Evolutionary conservation across 805 yeast genomes (phyloP), one percentile per base, ranked within the genome.

Genomic region (Spathaspora hagerdaliae): DNA sequence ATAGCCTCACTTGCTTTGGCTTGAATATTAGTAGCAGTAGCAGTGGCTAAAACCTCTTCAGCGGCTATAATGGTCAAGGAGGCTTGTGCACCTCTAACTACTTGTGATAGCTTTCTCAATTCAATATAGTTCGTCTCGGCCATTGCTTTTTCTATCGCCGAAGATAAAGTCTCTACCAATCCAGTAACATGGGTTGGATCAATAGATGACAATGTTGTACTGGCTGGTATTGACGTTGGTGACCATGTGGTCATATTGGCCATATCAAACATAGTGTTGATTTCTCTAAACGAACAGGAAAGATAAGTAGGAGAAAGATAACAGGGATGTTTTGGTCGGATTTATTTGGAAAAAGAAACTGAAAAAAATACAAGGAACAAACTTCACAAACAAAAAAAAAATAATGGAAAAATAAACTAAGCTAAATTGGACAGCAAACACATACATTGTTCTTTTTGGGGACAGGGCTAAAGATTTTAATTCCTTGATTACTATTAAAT

Each of bases 1-100:
- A 68, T 62, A 10, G 57, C 70, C 44, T 65, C 55, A 13, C 69
- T 63, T 7, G 71, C 73, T 32, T 47, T 27, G 2, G 67, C 60
- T 41, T 51, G 48, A 1, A 58, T 64, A 10, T 44, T 38, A 11
- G 48, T 29, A 29, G 53, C 59, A 2, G 74, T 69, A n/a, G 74
- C 74, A 4, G 74, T 68, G 9, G 74, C 73, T 36, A 63, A 49
- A 1, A 65, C 64, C n/a, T 58, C 38, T 44, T 66, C 64, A 10
- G 73, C 73, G 1, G 59, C 51, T 31, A 68, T 53, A n/a, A 67
- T 56, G 8, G 65, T 58, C 43, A 65, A 51, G 3, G 74, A 68
- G 1, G 73, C 74, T 41, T 60, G 50, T 6, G 71, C 73, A 2
- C 73, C 73, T 34, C 73, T 50, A 7, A 52, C 44, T 7, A 52